Base-by-base conservation (phyloP, 2,329 filamentous ascomycete genomes). In the Sporothrix humicola region DNA sequence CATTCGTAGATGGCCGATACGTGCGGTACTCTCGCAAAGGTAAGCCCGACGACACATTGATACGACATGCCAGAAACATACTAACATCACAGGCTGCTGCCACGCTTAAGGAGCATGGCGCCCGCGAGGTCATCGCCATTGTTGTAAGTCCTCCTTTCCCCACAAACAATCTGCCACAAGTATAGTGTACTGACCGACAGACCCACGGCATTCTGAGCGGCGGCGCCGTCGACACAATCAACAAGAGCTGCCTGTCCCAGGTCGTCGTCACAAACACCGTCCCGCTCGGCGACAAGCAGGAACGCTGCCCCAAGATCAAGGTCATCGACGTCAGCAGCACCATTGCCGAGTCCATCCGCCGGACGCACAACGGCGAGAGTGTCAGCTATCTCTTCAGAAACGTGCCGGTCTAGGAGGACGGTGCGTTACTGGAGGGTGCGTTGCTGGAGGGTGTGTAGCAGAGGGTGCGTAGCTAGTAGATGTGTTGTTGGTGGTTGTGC, bases 301-400 rank as follows among this genome's bases (percentile, higher is more conserved):
- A 90, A 71, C 78, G 79, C 58, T 97, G 95, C 83, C 87, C 90
- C 73, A 92, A 93, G 82, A 89, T 98, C 76, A 91, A 94, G 82
- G 95, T 95, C 73, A 97, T 98, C 81, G 95, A 98, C 82, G 93
- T 98, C 78, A 94, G 92, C 79, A 92, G 93, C 58, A 97, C 94
- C 50, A 84, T 93, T 73, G 91, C 90, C n/a, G 91, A 87, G 82
- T 90, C 90, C 13, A 92, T 91, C 77, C 85, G 90, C 72, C 84
- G 90, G 79, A 92, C 91, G 23, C 91, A 91, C 81, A 92, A 92
- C 79, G 91, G 88, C 77, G 85, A 87, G 76, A 78, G 85, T 74
- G 90, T 92, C 26, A 91, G 88, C 31, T 92, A 91, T 79, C 82
- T 92, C 70, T 92, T 92, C 82, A 90, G 87, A 75, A 90, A 92